Evolutionary conservation across 2,329 filamentous ascomycete species (phyloP).

Genomic region (Penicillium sp.): DNA sequence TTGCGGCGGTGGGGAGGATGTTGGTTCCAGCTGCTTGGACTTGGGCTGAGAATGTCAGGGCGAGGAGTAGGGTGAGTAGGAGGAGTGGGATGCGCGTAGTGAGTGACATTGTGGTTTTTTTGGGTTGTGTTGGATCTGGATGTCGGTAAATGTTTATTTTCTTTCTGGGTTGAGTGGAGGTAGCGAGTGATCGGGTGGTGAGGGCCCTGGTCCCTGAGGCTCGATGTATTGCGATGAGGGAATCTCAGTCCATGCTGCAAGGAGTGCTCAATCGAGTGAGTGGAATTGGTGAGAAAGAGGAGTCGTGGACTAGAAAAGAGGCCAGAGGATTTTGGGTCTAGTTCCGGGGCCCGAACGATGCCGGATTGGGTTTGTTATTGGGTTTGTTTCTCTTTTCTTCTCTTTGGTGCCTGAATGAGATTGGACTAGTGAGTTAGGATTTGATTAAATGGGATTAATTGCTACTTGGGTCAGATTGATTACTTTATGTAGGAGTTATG

Average conservation of each 20-base stretch:
- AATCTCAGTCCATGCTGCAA: slow-evolving; percentile 2
- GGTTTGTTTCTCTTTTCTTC: not conserved
- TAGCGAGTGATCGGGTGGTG: not conserved
- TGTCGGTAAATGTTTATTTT: no score
- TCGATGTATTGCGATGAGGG: not conserved
- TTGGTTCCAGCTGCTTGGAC: slow-evolving; percentile 23
- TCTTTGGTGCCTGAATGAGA: not conserved
- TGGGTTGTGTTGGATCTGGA: no score
- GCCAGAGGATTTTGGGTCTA: slow-evolving; percentile 1
- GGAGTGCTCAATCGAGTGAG: no score
- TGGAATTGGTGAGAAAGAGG: not conserved
- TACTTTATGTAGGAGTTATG: not conserved
- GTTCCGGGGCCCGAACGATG: slow-evolving; percentile 6
- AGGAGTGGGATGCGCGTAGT: not conserved
- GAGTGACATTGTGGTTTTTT: slow-evolving; percentile 8
- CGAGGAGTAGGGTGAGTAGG: slow-evolving; percentile 13
- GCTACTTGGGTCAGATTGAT: no score
- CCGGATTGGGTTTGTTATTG: slow-evolving; percentile 1
- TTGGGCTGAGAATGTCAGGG: slow-evolving; percentile 23
- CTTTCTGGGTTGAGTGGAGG: not conserved
- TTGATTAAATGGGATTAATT: not conserved
- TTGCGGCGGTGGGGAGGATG: slow-evolving; percentile 36
- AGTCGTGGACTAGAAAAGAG: not conserved
- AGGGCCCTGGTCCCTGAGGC: slow-evolving; percentile 6
- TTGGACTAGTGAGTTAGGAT: not conserved